A percentile compares a stretch with the other conserved stretches of the same genome.
phyloP scores from a whole-genome alignment of 139 green algal species.

The Spirogloea muscicola region DNA sequence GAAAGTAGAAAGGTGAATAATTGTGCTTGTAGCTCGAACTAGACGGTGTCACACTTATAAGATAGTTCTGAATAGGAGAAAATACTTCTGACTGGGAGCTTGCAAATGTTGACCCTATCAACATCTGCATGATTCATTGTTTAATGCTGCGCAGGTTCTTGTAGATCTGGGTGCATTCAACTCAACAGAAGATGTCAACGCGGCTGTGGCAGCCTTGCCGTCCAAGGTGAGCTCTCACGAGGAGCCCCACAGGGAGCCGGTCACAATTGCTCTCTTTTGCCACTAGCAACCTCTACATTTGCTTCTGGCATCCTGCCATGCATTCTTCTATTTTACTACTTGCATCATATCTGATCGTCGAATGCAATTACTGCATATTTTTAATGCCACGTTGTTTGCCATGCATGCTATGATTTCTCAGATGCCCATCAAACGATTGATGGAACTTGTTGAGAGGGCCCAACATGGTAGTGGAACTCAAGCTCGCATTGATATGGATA shows the following conservation, averaged over 20 bases:
- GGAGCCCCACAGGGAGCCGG: not conserved
- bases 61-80: not conserved
- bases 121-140: not conserved
- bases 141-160: conserved; percentile 45
- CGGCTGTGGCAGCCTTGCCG: conserved; percentile 1
- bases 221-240: not conserved
- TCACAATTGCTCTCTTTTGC: not conserved
- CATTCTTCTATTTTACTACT: conserved; percentile 40
- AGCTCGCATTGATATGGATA: too few relatives aligned
- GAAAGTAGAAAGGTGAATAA: conserved; percentile 72
- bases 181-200: conserved; percentile 13
- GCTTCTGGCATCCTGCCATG: conserved; percentile 35
- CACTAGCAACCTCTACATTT: not conserved
- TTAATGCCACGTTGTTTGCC: too few relatives aligned
- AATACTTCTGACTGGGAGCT: not conserved
- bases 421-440: conserved; percentile 91
- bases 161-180: conserved; percentile 52
- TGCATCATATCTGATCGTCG: too few relatives aligned
- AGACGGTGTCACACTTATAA: not conserved
- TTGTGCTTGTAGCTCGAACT: not conserved
- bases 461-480: too few relatives aligned
- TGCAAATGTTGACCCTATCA: not conserved
- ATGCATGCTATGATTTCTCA: conserved; percentile 4
- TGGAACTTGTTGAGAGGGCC: conserved; percentile 94
- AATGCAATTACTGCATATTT: too few relatives aligned